A percentile compares a stretch with the other conserved stretches of the same genome.
These are phyloP conservation scores for Microbotryomycetes sp. DNA, from an alignment of 1,284 basidiomycete genomes.

Conservation along the genomic window DNA sequence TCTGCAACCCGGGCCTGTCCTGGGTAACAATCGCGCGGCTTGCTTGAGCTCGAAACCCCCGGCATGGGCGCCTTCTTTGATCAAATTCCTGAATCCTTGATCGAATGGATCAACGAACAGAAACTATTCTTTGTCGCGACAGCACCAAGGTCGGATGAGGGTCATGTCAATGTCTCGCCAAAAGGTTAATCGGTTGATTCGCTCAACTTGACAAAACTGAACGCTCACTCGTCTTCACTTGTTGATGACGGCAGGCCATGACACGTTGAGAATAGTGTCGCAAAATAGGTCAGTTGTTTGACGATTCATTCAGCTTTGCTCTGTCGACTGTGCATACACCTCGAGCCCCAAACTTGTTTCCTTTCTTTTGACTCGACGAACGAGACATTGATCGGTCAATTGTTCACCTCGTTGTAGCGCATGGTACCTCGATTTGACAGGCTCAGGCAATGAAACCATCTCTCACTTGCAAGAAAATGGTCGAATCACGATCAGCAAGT, in stretches of 20 bases:
- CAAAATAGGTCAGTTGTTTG: constrained; percentile 15
- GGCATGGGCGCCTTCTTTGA: constrained; percentile 33
- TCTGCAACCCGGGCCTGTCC: no score
- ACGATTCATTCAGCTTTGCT: background rate
- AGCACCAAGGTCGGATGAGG: constrained; percentile 20
- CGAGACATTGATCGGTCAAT: background rate
- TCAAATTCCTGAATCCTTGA: constrained; percentile 19
- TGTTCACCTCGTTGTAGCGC: background rate
- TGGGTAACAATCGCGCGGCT: no score
- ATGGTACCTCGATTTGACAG: constrained; percentile 28
- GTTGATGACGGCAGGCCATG: constrained; percentile 5
- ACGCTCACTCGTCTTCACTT: background rate
- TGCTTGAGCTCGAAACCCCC: constrained; percentile 19
- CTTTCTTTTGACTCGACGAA: no score
- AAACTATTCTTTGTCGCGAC: constrained; percentile 28
- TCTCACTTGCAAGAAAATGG: constrained; percentile 26
- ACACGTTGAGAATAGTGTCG: constrained; percentile 20
- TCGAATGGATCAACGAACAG: constrained; percentile 20
- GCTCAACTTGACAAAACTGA: background rate
- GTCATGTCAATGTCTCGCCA: constrained; percentile 29
- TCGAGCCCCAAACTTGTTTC: no score
- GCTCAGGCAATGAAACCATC: constrained; percentile 30
- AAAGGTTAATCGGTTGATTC: background rate
- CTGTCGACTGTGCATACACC: background rate
- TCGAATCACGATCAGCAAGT: constrained; percentile 17